These are phyloP conservation scores for Quercus mongolica DNA, from an alignment of 306 rosid species.

Conservation along the genomic window DNA sequence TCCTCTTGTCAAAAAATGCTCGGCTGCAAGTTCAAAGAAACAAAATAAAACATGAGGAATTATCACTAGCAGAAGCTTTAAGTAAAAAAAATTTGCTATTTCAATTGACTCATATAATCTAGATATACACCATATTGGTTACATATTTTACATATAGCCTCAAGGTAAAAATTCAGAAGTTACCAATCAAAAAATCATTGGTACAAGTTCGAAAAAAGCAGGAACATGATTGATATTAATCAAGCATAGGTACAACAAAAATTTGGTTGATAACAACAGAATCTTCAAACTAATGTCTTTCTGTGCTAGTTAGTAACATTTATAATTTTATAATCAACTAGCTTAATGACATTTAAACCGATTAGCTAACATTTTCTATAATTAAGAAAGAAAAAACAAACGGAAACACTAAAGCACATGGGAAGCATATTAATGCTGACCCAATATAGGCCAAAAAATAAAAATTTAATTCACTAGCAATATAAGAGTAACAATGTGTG, in stretches of 20 bases:
- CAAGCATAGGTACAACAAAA: neutral
- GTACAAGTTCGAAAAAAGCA: neutral
- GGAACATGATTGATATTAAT: neutral
- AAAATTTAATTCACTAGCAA: neutral
- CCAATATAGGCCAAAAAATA: neutral
- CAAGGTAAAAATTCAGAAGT: neutral
- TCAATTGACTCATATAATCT: neutral
- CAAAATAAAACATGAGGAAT: neutral
- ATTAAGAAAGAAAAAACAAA: neutral
- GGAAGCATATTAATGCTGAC: neutral
- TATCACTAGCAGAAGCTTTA: neutral
- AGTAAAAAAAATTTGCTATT: neutral
- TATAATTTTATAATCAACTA: neutral
- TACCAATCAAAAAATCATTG: neutral
- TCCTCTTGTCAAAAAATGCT: conserved; percentile 57
- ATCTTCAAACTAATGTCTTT: neutral
- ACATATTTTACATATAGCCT: neutral
- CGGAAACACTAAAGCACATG: neutral
- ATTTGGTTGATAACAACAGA: neutral
- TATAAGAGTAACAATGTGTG: neutral
- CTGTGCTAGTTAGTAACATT: neutral
- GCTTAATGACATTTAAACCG: neutral
- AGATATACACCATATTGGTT: neutral
- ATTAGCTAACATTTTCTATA: neutral
- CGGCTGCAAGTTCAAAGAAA: conserved; percentile 27